These are phyloP conservation scores for Cladosporium velox DNA, from an alignment of 2,329 filamentous ascomycete genomes.

Conservation along the genomic window DNA sequence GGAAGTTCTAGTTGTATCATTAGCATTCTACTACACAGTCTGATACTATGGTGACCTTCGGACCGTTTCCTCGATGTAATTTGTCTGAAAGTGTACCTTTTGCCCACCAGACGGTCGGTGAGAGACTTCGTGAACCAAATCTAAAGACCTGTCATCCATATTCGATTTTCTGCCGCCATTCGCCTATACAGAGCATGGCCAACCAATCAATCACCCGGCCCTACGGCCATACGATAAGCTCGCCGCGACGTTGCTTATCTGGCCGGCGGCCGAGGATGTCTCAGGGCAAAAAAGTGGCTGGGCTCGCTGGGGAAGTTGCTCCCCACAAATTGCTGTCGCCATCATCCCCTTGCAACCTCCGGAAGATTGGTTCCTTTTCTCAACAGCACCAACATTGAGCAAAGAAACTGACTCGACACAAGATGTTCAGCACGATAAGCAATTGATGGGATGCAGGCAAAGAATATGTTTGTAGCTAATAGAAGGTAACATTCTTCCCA, in stretches of 20 bases:
- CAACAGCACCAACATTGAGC: not conserved
- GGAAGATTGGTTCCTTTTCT: not conserved
- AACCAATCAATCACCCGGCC: not conserved
- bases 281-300: not conserved
- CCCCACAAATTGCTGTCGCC: not conserved
- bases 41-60: no score
- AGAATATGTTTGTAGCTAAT: not conserved
- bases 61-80: no score
- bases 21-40: no score
- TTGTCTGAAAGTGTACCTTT: no score
- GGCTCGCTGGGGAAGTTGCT: not conserved
- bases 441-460: not conserved
- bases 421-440: not conserved
- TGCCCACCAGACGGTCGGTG: no score
- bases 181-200: no score
- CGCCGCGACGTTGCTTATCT: slow-evolving; percentile 2
- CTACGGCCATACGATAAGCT: not conserved
- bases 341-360: not conserved
- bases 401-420: not conserved
- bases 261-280: not conserved
- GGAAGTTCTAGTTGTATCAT: not conserved
- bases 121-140: not conserved
- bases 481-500: not conserved
- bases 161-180: not conserved
- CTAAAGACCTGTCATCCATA: no score